phyloP scores from a whole-genome alignment of 2,329 filamentous ascomycete genomes.

The Dactylonectria macrodidyma region DNA sequence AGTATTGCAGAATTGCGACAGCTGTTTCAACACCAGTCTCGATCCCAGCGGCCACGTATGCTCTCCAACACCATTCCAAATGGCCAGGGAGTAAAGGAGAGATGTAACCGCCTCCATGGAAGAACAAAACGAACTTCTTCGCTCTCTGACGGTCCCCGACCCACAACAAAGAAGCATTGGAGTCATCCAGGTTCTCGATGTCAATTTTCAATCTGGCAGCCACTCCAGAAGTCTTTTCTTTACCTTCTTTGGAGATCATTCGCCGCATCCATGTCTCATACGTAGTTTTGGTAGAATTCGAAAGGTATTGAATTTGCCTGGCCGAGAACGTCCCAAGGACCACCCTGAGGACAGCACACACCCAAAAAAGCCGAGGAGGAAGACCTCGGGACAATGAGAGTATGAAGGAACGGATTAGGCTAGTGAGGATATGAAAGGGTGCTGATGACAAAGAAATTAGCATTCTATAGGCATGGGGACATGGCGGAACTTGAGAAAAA shows the following conservation, averaged over 20 bases:
- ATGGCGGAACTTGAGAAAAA: no score
- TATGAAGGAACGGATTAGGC: no score
- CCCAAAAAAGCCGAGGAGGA: slow-evolving; percentile 2
- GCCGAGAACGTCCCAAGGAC: slow-evolving; percentile 12
- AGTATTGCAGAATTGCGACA: slow-evolving; percentile 51
- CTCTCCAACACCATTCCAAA: slow-evolving; percentile 1
- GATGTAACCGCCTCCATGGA: slow-evolving; percentile 7
- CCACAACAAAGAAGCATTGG: slow-evolving; percentile 17
- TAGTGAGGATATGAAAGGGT: no score
- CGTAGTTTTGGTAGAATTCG: slow-evolving; percentile 7
- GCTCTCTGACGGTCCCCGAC: background rate
- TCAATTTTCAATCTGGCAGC: slow-evolving; percentile 13
- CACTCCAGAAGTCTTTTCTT: background rate
- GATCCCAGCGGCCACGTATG: slow-evolving; percentile 6
- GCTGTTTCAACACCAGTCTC: slow-evolving; percentile 24
- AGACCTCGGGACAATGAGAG: background rate
- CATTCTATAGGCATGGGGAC: no score
- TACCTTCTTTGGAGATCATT: background rate
- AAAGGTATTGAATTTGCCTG: slow-evolving; percentile 30
- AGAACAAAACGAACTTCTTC: slow-evolving; percentile 1
- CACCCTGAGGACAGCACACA: slow-evolving; percentile 19
- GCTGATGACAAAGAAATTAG: no score
- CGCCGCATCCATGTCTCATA: slow-evolving; percentile 26
- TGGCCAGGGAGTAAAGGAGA: background rate
- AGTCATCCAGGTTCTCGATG: slow-evolving; percentile 25